Base-by-base conservation (phyloP, 176 grass and related monocot species). In the Oryza meridionalis region DNA sequence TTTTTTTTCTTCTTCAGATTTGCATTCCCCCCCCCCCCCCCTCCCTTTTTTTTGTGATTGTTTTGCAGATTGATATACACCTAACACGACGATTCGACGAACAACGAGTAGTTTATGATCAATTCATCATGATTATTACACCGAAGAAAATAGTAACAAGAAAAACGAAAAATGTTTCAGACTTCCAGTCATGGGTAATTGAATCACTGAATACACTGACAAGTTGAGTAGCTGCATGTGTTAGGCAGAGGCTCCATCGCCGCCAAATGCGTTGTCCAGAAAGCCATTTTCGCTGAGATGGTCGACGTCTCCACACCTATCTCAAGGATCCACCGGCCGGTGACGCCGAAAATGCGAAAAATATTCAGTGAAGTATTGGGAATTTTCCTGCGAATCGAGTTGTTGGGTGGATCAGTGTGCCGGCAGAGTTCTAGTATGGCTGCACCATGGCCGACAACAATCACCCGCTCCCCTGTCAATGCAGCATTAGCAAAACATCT, bases 371-470 rank as follows among this genome's bases (percentile, higher is more conserved):
- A 88, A 5, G 90, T 85, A 55, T 91, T 96, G 14, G 81, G 81
- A 31, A 92, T 87, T 53, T 64, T 80, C 63, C 88, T 72, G 2
- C 83, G 61, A 21, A 81, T 58, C 12, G 65, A 61, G 62, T 22
- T 50, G 27, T 77, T 43, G 29, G 49, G 73, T 9, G 90, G 77
- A 53, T 70, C 68, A 6, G 88, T 70, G 73, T 73, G 78, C 27
- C 51, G 51, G 33, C 79, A 79, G 45, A 95, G 82, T 81, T 95
- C 93, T 76, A 74, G 33, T 62, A 95, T 84, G 66, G 77, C 50
- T 2, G 88, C 88, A 7, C 93, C 90, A 70, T 95, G 90, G 78
- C 82, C 84, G 16, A 92, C 83, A 19, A 91, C 85, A 43, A 89
- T 78, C 5, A 96, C 86, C 61, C 90, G 77, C 76, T 90, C 85